Conservation (phyloP, 495 filamentous ascomycete genomes). For the Neurospora tetraspora region DNA sequence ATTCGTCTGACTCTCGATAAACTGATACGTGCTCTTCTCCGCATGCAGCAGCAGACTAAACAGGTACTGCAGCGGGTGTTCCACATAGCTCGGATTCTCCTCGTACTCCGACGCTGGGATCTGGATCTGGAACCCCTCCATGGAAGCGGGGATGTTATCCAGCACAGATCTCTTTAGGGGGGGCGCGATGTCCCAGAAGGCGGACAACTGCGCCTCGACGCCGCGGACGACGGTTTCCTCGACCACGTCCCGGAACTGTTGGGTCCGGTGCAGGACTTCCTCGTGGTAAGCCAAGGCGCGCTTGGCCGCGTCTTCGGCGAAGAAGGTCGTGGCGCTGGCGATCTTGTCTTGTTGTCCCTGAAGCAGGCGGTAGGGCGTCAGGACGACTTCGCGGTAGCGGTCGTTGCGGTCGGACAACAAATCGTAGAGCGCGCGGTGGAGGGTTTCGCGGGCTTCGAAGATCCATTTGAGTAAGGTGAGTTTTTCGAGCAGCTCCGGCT, state of each 20-base stretch:
- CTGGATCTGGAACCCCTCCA: slow-evolving; percentile 46
- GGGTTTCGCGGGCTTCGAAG: slow-evolving; percentile 80
- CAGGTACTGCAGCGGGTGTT: slow-evolving; percentile 79
- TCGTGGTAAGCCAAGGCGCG: slow-evolving; percentile 55
- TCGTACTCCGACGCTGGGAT: slow-evolving; percentile 68
- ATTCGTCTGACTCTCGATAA: slow-evolving; percentile 91
- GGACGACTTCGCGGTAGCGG: slow-evolving; percentile 70
- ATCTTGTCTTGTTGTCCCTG: slow-evolving; percentile 52
- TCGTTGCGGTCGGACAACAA: slow-evolving; percentile 75
- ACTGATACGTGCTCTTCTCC: slow-evolving; percentile 86
- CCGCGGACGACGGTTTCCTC: slow-evolving; percentile 79
- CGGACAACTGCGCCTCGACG: slow-evolving; percentile 80
- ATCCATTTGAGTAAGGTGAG: slow-evolving; percentile 95
- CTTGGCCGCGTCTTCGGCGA: slow-evolving; percentile 62
- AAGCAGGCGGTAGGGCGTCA: slow-evolving; percentile 67
- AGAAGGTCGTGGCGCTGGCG: slow-evolving; percentile 67
- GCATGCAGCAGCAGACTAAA: slow-evolving; percentile 74
- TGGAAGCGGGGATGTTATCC: slow-evolving; percentile 57
- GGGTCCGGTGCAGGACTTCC: slow-evolving; percentile 56
- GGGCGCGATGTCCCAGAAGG: slow-evolving; percentile 97
- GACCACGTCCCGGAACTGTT: slow-evolving; percentile 70
- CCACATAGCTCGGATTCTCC: slow-evolving; percentile 73
- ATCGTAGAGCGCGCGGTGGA: slow-evolving; percentile 76
- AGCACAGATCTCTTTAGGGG: slow-evolving; percentile 55
- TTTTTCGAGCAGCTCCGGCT: slow-evolving; percentile 88